Base-by-base conservation (phyloP, 2,329 filamentous ascomycete species). In the Pleurostoma richardsiae region DNA sequence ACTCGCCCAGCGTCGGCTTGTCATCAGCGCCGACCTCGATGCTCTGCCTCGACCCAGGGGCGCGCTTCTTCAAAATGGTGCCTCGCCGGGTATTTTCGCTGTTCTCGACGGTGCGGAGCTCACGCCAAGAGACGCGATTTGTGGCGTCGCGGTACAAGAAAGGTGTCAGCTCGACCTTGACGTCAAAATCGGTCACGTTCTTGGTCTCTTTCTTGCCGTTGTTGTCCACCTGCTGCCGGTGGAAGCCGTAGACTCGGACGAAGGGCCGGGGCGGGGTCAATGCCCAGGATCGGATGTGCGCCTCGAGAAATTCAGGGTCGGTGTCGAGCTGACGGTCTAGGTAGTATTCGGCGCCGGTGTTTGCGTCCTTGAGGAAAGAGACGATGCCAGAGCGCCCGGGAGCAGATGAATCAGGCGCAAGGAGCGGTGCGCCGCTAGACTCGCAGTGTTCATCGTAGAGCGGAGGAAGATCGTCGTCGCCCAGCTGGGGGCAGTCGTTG, bases 1-100 rank as follows among this genome's bases (percentile, higher is more conserved):
- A 90, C 49, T 83, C 76, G 27, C 61, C 61, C 8, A 82, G 61
- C 26, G 56, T 65, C 33, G 56, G 73, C 58, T 64, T 67, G 49
- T 55, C 54, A 7, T 53, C 49, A 29, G 54, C 51, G 8, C 71
- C 70, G 8, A 74, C 61, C 54, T 77, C 72, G 46, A 77, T 62
- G 49, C 68, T 67, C 49, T 71, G 67, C 44, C 62, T 66, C 39
- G 71, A 65, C n/a, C 66, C 67, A 1, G 76, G 74, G 0, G 73
- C 80, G 4, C 74, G 66, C 4, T 66, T 73, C 47, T 73, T 70
- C 11, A 81, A 69, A 43, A 82, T 70, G 4, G 81, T 82, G 26
- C 86, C 86, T n/a, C 86, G 82, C 46, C 77, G 74, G 7, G 77
- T 77, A 52, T 80, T 79, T 54, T 85, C 79, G 44, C 72, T 67